Conservation (phyloP, 2,329 filamentous ascomycete species). For the Juglanconis sp. region DNA sequence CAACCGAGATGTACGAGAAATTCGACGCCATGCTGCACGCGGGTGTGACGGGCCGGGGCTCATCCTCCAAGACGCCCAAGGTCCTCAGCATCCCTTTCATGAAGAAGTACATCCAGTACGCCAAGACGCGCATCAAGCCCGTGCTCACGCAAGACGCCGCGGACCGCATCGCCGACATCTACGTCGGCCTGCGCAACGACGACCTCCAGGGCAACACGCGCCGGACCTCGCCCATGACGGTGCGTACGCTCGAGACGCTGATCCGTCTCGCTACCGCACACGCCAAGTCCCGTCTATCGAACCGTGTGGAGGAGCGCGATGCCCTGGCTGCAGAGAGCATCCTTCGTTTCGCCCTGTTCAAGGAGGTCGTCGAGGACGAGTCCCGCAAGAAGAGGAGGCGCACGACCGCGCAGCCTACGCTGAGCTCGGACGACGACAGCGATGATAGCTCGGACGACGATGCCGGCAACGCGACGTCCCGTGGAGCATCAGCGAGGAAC, state of each 20-base stretch:
- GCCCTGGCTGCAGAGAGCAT: conserved; percentile 85
- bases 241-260: conserved; percentile 95
- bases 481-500: conserved; percentile 33
- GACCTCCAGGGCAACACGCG: conserved; percentile 93
- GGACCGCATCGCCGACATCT: conserved; percentile 86
- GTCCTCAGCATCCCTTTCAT: conserved; percentile 96
- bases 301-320: conserved; percentile 83
- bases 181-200: conserved; percentile 90
- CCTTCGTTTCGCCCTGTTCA: conserved; percentile 92
- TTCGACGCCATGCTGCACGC: conserved; percentile 95
- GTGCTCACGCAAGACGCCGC: conserved; percentile 86
- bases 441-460: conserved; percentile 53
- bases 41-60: conserved; percentile 75
- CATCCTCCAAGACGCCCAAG: conserved; percentile 75
- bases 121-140: conserved; percentile 87
- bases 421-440: conserved; percentile 56
- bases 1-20: conserved; percentile 92
- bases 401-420: conserved; percentile 44
- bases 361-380: conserved; percentile 80
- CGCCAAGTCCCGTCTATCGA: conserved; percentile 86
- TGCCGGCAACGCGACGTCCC: conserved; percentile 34
- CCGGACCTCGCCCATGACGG: conserved; percentile 90
- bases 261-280: conserved; percentile 96
- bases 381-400: conserved; percentile 81
- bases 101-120: conserved; percentile 99